Base-by-base conservation (phyloP, 2,329 filamentous ascomycete species). In the Myrmaecium sp. region DNA sequence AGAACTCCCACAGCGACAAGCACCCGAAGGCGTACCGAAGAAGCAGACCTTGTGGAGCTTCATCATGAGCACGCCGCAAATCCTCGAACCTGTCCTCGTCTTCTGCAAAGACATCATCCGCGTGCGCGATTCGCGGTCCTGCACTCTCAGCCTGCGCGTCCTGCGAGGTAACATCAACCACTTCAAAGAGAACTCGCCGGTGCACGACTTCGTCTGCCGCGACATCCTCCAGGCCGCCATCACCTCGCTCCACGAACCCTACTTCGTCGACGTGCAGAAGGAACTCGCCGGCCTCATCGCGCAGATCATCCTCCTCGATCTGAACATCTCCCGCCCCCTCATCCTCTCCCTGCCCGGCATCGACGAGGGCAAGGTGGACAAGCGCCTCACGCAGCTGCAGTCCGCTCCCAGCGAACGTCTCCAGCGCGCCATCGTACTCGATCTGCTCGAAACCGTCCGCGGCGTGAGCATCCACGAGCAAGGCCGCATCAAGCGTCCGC, bases 211-310 rank as follows among this genome's bases (percentile, higher is more conserved):
- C 51, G 84, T 95, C 44, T 82, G 74, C 27, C 72, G 73, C 4
- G 79, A 93, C 37, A 81, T 95, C 3, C 66, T 98, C 26, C 81
- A 84, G 55, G 82, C 83, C 0, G 86, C 79, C 42, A 80, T 94
- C 46, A 80, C 75, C 2, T 91, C 80, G 2, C 70, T 98, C 26
- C 80, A 95, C 52, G 89, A 98, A 38, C 75, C 82, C 0, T 94
- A 95, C 51, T 98, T 95, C 51, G 84, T 94, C 17, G 89, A 98
- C 39, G 69, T 91, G 34, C 89, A 98, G 43, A 86, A 84, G 46
- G 84, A 98, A 27, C 64, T 98, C 13, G 86, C 83, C 1, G 69
- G 74, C 13, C 62, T 95, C 19, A 93, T 98, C 34, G 84, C 84
- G 0, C 69, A 74, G 4, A 89, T 95, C 33, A 63, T 93, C 40